Conservation (phyloP, 257 asterid species). For the Penstemon barbatus region DNA sequence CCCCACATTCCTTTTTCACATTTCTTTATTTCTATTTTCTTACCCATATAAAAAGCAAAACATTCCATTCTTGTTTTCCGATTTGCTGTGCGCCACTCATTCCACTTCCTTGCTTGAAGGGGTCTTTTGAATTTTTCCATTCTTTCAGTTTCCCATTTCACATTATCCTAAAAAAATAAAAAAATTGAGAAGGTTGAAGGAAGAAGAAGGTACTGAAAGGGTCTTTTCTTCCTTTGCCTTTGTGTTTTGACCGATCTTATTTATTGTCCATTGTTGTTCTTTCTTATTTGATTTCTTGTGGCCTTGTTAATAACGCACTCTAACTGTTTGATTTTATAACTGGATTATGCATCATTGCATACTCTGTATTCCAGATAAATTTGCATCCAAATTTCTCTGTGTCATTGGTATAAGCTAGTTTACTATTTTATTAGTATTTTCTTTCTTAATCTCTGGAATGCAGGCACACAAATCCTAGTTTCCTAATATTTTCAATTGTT, state of each 20-base stretch:
- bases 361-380: constrained; percentile 36
- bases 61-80: constrained; percentile 22
- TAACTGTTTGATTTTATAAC: background rate
- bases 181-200: background rate
- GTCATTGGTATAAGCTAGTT: constrained; percentile 30
- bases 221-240: constrained; percentile 18
- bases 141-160: constrained; percentile 18
- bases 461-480: constrained; percentile 39
- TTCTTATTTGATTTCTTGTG: constrained; percentile 23
- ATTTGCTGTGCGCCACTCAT: constrained; percentile 39
- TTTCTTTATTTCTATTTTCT: background rate
- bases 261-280: constrained; percentile 28
- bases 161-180: constrained; percentile 20
- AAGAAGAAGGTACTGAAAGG: constrained; percentile 5
- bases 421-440: constrained; percentile 16
- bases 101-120: constrained; percentile 18
- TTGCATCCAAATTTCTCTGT: background rate
- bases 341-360: constrained; percentile 22
- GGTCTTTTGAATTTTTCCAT: constrained; percentile 25
- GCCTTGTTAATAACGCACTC: constrained; percentile 9
- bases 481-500: constrained; percentile 26
- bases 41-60: constrained; percentile 19
- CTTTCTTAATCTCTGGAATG: constrained; percentile 22
- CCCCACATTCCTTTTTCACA: constrained; percentile 18
- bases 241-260: constrained; percentile 15